These are phyloP conservation scores for Lachancea waltii DNA, from an alignment of 805 yeast species.

Conservation along the genomic window DNA sequence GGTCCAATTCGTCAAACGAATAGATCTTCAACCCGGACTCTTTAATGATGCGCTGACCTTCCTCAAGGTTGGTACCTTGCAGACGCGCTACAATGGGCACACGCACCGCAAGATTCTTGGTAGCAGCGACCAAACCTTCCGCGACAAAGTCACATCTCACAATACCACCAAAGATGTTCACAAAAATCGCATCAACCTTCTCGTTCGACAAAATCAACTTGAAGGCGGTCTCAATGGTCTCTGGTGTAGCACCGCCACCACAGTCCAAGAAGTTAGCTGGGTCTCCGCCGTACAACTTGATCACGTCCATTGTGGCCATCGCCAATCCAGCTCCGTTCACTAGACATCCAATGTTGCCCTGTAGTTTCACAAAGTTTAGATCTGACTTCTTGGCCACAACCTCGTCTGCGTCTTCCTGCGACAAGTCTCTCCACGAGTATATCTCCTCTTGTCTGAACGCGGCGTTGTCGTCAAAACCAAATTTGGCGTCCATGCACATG, in stretches of 20 bases:
- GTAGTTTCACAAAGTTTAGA: slow-evolving; percentile 93
- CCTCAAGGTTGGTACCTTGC: slow-evolving; percentile 93
- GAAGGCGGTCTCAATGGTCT: slow-evolving; percentile 95
- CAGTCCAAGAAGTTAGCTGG: slow-evolving; percentile 99
- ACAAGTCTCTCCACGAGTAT: slow-evolving; percentile 91
- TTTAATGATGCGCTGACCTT: slow-evolving; percentile 79
- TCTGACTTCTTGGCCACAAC: slow-evolving; percentile 85
- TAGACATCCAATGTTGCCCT: slow-evolving; percentile 97
- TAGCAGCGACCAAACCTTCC: slow-evolving; percentile 90
- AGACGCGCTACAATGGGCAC: slow-evolving; percentile 97
- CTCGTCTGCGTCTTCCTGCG: slow-evolving; percentile 98
- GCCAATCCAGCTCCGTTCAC: slow-evolving; percentile 99
- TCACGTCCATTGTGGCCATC: slow-evolving; percentile 99
- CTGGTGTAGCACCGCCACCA: slow-evolving; percentile 99
- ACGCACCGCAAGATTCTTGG: slow-evolving; percentile 81
- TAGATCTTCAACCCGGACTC: slow-evolving; percentile 90
- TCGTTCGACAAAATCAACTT: slow-evolving; percentile 84
- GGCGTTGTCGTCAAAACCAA: slow-evolving; percentile 96
- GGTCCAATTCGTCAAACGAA: slow-evolving; percentile 87
- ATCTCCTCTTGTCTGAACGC: slow-evolving; percentile 91
- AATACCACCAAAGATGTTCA: slow-evolving; percentile 98
- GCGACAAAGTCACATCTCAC: slow-evolving; percentile 99
- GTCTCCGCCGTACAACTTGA: slow-evolving; percentile 94
- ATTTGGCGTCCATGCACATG: slow-evolving; percentile 98
- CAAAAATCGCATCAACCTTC: slow-evolving; percentile 90